Percentiles rank a stretch among this genome's conserved stretches.
These are phyloP conservation scores for Pseudozyma tsukubaensis DNA, from an alignment of 1,284 basidiomycete genomes.

Conservation along the genomic window DNA sequence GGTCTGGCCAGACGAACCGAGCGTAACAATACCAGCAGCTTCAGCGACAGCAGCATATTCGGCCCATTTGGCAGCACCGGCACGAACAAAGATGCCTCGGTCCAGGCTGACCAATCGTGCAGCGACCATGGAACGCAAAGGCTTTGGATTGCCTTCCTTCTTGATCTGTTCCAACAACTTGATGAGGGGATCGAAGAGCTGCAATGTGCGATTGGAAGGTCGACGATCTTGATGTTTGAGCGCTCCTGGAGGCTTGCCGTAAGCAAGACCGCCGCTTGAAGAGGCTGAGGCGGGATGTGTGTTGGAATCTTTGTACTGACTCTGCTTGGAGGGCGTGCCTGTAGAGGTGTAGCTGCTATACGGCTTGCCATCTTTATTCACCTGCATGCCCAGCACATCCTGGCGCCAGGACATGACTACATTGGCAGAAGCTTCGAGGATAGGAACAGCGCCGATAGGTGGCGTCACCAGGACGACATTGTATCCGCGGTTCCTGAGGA, in stretches of 20 bases:
- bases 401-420: constrained; percentile 60
- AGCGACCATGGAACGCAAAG: constrained; percentile 50
- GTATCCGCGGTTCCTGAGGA: constrained; percentile 60
- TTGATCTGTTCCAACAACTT: constrained; percentile 47
- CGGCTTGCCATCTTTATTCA: constrained; percentile 45
- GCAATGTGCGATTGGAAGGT: constrained; percentile 37
- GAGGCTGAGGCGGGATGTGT: constrained; percentile 5
- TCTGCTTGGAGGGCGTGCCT: constrained; percentile 26
- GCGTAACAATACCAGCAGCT: constrained; percentile 54
- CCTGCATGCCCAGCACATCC: constrained; percentile 58
- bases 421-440: constrained; percentile 60
- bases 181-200: constrained; percentile 57
- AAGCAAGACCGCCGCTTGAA: constrained; percentile 4
- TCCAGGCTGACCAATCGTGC: constrained; percentile 40
- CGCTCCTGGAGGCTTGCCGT: constrained; percentile 27
- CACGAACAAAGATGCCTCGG: constrained; percentile 48
- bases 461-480: constrained; percentile 58
- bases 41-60: constrained; percentile 60
- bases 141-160: constrained; percentile 52
- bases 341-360: constrained; percentile 39
- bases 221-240: constrained; percentile 30
- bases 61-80: constrained; percentile 55
- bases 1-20: constrained; percentile 42
- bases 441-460: constrained; percentile 59
- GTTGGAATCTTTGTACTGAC: constrained; percentile 1